Evolutionary conservation across 2,329 filamentous ascomycete species (phyloP), one percentile per base, ranked within the genome.

Genomic region (Penicillium sp.): DNA sequence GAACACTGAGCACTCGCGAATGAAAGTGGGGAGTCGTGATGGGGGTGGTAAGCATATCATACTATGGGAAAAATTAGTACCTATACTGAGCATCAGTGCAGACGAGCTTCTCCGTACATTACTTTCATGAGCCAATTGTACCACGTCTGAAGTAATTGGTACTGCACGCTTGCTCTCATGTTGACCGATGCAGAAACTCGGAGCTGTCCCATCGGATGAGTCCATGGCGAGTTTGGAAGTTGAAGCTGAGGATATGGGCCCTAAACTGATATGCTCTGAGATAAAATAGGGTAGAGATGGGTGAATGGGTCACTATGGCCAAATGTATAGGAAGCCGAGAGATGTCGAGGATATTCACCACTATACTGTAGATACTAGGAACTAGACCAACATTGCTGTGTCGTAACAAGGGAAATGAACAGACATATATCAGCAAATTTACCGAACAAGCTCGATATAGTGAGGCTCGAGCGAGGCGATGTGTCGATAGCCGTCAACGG

Each of bases 1-100:
- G 76, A 19, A 85, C 74, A 1, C 78, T 73, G 56, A 88, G 73
- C 4, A 89, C 84, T 56, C 84, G 80, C 30, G 84, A 82, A 66
- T 88, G 87, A 70, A 89, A 89, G 67, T 82, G 78, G 30, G 82
- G 71, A 19, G 85, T 89, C 2, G 87, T 88, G 64, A 90, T 86
- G 8, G 86, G 84, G 26, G 82, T 83, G 2, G 87, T 88, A 64
- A 89, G 76, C 82, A 89, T 84, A 71, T 90, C 86, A 82, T 89
- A 90, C 85, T 87, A 69, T n/a, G 30, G n/a, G 21, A 6, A 64
- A n/a, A 31, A 31, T 58, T 21, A 55, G 23, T 53, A 50, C 57
- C 29, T 17, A 11, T 23, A 45, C 21, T 45, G 58, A 62, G 38
- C 62, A 58, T 64, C 51, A 65, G 59, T 50, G 30, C 21, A 54